phyloP scores from a whole-genome alignment of 306 rosid species.

The Spatholobus suberectus region DNA sequence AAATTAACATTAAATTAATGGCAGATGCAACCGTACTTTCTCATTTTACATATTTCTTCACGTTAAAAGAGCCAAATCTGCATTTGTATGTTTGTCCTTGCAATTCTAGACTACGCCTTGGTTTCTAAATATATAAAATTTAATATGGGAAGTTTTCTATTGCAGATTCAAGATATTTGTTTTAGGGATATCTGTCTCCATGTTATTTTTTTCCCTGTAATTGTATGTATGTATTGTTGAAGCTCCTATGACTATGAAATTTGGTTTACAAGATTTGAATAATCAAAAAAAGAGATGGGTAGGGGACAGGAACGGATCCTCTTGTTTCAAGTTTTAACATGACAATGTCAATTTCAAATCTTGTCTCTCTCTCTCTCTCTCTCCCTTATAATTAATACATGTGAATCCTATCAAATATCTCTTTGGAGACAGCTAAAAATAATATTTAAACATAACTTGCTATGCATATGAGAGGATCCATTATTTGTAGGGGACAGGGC shows the following conservation, averaged over 20 bases:
- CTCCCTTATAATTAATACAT: no score
- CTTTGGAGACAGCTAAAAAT: not conserved
- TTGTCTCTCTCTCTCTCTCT: not conserved
- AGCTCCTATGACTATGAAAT: not conserved
- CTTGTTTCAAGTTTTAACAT: not conserved
- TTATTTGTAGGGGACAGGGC: not conserved
- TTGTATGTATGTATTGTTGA: not conserved
- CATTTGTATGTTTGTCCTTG: not conserved
- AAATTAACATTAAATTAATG: not conserved
- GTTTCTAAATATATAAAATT: constrained; percentile 7
- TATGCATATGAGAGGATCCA: not conserved
- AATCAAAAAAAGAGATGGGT: not conserved
- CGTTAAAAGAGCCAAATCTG: not conserved
- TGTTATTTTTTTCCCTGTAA: no score
- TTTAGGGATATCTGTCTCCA: not conserved
- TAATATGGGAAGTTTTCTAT: not conserved
- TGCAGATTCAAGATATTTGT: constrained; percentile 19
- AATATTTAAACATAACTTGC: not conserved
- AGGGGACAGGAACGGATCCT: not conserved
- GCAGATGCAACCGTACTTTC: not conserved
- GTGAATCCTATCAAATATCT: not conserved
- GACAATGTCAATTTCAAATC: not conserved
- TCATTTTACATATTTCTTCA: not conserved
- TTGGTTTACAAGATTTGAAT: not conserved
- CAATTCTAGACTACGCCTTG: not conserved